A percentile compares a stretch with the other conserved stretches of the same genome.
phyloP scores from a whole-genome alignment of 495 filamentous ascomycete genomes.

The Cairneyella variabilis region DNA sequence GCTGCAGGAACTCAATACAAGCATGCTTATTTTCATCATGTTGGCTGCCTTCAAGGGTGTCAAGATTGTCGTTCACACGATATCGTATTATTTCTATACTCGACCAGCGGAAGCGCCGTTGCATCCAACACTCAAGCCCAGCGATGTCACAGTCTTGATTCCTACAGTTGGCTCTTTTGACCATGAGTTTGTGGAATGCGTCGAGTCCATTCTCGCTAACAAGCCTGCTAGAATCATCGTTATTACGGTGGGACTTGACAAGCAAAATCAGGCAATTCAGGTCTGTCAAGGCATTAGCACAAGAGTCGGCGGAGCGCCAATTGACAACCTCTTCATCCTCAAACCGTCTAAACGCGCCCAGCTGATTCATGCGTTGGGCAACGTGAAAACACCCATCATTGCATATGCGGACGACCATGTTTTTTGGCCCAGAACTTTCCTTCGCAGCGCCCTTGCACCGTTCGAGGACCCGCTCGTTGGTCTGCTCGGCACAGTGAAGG shows the following conservation, averaged over 20 bases:
- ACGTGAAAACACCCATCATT: slow-evolving; percentile 42
- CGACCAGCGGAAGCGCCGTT: slow-evolving; percentile 29
- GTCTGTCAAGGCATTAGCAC: neutral
- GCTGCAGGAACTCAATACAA: no score
- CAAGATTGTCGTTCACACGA: slow-evolving; percentile 42
- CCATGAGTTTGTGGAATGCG: slow-evolving; percentile 31
- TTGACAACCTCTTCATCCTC: slow-evolving; percentile 23
- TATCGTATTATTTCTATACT: slow-evolving; percentile 42
- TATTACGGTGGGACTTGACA: slow-evolving; percentile 28
- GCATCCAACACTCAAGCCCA: slow-evolving; percentile 32
- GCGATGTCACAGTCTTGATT: slow-evolving; percentile 52
- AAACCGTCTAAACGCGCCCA: slow-evolving; percentile 46
- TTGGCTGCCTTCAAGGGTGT: slow-evolving; percentile 21
- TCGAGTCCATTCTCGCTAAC: slow-evolving; percentile 30
- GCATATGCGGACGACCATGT: slow-evolving; percentile 52
- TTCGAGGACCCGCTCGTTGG: slow-evolving; percentile 50
- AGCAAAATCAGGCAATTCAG: neutral
- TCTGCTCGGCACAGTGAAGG: slow-evolving; percentile 49
- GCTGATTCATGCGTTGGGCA: slow-evolving; percentile 38
- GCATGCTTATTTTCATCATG: no score
- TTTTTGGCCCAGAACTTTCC: slow-evolving; percentile 47
- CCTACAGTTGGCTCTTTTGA: slow-evolving; percentile 43
- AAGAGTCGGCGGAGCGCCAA: slow-evolving; percentile 10
- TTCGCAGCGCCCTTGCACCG: slow-evolving; percentile 41
- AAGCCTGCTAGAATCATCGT: slow-evolving; percentile 33